These are phyloP conservation scores for Meyerozyma smithsonii DNA, from an alignment of 1,139 yeast species.

Conservation along the genomic window DNA sequence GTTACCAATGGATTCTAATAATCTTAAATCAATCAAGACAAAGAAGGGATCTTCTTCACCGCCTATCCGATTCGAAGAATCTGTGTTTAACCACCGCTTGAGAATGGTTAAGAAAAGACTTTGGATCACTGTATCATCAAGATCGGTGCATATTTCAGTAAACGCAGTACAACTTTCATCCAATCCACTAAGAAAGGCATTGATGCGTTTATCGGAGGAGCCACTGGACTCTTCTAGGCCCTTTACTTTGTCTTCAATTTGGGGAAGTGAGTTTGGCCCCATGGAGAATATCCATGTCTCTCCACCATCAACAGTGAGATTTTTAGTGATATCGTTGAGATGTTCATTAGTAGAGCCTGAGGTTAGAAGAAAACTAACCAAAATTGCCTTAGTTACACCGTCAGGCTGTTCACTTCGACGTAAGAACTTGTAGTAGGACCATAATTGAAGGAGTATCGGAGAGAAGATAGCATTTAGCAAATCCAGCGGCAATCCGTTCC, in stretches of 20 bases:
- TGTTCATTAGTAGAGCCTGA: slow-evolving; percentile 10
- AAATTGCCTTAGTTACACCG: slow-evolving; percentile 42
- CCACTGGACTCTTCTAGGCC: not conserved
- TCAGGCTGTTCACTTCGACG: slow-evolving; percentile 30
- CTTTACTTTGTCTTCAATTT: slow-evolving; percentile 28
- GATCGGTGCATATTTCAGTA: slow-evolving; percentile 41
- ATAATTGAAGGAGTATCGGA: slow-evolving; percentile 46
- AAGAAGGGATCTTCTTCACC: slow-evolving; percentile 48
- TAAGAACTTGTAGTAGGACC: slow-evolving; percentile 60
- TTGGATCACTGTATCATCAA: slow-evolving; percentile 46
- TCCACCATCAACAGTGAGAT: slow-evolving; percentile 40
- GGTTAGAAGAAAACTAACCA: slow-evolving; percentile 43
- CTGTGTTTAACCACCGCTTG: slow-evolving; percentile 50
- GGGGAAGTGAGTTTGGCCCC: slow-evolving; percentile 54
- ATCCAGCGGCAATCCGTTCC: slow-evolving; percentile 42
- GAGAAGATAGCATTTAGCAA: slow-evolving; percentile 38
- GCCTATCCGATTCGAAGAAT: slow-evolving; percentile 9
- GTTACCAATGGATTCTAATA: slow-evolving; percentile 60
- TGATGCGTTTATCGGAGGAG: slow-evolving; percentile 18
- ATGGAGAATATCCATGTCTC: slow-evolving; percentile 47
- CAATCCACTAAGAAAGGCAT: slow-evolving; percentile 37
- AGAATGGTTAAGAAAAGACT: slow-evolving; percentile 49
- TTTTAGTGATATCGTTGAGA: slow-evolving; percentile 29
- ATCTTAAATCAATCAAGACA: slow-evolving; percentile 55
- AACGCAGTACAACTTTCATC: slow-evolving; percentile 50